Evolutionary conservation across 345 rosid genomes (phyloP), one percentile per base, ranked within the genome.

Genomic region (Cochlearia excelsa): DNA sequence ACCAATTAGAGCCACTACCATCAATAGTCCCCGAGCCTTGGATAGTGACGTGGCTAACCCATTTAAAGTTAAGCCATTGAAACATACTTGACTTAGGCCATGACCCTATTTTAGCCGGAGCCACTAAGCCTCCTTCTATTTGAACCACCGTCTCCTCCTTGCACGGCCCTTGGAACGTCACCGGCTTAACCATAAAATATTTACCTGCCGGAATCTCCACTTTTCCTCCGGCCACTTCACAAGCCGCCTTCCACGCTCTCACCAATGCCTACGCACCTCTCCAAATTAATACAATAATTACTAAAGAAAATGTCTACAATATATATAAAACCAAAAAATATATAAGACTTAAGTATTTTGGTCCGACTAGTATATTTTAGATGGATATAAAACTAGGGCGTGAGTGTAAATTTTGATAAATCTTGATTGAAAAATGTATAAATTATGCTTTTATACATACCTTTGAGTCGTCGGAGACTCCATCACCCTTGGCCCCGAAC

Each of bases 1-100:
- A 91, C 96, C 98, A 88, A 30, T 77, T 51, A 33, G 78, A 79
- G 70, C 96, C 96, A 75, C 83, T 96, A 59, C 81, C 96, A 68
- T 91, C 84, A 62, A 85, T 70, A 41, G 77, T 68, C 50, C 96
- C 98, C 56, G 74, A 56, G 26, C 98, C 96, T 81, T 76, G 84
- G 65, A 91, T 75, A 43, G 90, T 77, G 74, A 84, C 78, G 41
- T 81, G 78, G 47, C 76, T 73, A 10, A 88, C 63, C 92, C 95
- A 88, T 81, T 88, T 85, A 69, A 91, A 84, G 69, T 87, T 85
- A 26, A 91, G 64, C 98, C 98, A 85, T 31, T 85, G 96, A 71
- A 78, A 85, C 74, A 81, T 71, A 50, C 83, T 79, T 29, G 84
- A 76, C 67, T 80, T 81, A 46, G 84, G 72, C 96, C 98, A 85